Conservation (phyloP, 169 alveolate species). For the Haemoproteus tartakovskyi region DNA sequence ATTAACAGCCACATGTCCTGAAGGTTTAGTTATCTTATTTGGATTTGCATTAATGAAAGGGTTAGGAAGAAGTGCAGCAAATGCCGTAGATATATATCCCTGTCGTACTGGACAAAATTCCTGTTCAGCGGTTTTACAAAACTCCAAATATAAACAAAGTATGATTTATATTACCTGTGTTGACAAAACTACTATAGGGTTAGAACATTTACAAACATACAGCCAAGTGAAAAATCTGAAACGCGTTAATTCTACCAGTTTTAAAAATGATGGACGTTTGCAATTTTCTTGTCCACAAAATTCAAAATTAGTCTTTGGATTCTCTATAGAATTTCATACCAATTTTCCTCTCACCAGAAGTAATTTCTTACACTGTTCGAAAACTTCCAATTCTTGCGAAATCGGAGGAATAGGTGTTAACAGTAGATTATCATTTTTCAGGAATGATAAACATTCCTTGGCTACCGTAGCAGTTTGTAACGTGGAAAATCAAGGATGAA, state of each 20-base stretch:
- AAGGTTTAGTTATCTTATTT: conserved; percentile 46
- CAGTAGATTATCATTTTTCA: conserved; percentile 20
- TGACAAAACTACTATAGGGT: conserved; percentile 47
- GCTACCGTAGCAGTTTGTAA: conserved; percentile 52
- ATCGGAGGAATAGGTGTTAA: conserved; percentile 41
- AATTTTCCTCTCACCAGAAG: conserved; percentile 32
- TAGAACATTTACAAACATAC: conserved; percentile 53
- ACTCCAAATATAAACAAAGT: conserved; percentile 54
- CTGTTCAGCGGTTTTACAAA: conserved; percentile 61
- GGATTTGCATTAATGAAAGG: conserved; percentile 71
- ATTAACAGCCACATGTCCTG: conserved; percentile 73
- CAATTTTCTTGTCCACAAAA: conserved; percentile 54
- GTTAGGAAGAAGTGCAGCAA: conserved; percentile 66
- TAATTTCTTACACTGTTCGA: conserved; percentile 41
- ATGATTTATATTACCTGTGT: conserved; percentile 65
- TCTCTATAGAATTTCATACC: conserved; percentile 61
- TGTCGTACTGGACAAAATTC: conserved; percentile 70
- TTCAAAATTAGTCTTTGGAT: conserved; percentile 47
- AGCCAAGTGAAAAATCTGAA: conserved; percentile 50
- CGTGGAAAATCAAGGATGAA: too few relatives aligned
- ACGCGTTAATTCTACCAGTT: conserved; percentile 7
- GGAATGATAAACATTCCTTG: conserved; percentile 28
- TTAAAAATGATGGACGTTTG: conserved; percentile 25
- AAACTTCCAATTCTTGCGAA: conserved; percentile 11
- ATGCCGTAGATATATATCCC: conserved; percentile 54